These are phyloP conservation scores for Trichaptum fuscoviolaceum DNA, from an alignment of 768 basidiomycete species.

Conservation along the genomic window DNA sequence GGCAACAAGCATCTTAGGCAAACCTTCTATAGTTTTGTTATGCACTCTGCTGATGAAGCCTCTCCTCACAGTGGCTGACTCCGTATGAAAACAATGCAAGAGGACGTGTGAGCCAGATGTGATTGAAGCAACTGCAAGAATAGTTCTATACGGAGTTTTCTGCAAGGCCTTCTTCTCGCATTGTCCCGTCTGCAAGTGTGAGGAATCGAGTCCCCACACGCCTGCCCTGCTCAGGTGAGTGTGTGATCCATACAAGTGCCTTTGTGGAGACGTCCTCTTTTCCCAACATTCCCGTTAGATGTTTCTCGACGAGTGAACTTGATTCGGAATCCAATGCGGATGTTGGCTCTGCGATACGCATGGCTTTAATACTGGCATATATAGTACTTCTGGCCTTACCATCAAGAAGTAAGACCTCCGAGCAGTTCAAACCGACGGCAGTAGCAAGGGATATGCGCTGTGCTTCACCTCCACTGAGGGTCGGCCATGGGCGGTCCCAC, in stretches of 20 bases:
- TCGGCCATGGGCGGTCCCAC: slow-evolving; percentile 78
- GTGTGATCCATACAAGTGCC: slow-evolving; percentile 84
- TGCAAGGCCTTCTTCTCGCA: slow-evolving; percentile 22
- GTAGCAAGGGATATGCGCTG: slow-evolving; percentile 80
- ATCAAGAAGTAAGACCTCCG: slow-evolving; percentile 75
- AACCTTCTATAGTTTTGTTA: too few species aligned
- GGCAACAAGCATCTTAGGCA: too few species aligned
- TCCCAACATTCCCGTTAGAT: slow-evolving; percentile 47
- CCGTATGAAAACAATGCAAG: too few species aligned
- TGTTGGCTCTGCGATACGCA: slow-evolving; percentile 63
- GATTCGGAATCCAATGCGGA: slow-evolving; percentile 77
- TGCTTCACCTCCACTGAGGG: slow-evolving; percentile 80
- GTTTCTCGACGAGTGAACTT: slow-evolving; percentile 60
- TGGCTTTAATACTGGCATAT: neutral
- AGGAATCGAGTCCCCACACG: slow-evolving; percentile 70
- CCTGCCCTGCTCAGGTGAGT: slow-evolving; percentile 74
- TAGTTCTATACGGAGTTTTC: slow-evolving; percentile 27
- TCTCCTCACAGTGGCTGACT: too few species aligned
- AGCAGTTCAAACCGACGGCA: slow-evolving; percentile 65
- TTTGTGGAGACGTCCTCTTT: slow-evolving; percentile 48
- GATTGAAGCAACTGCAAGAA: slow-evolving; percentile 34
- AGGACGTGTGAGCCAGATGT: too few species aligned
- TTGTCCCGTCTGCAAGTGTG: slow-evolving; percentile 25
- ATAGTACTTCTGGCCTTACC: slow-evolving; percentile 40
- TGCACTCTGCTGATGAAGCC: too few species aligned